These are phyloP conservation scores for Tulasnella sp. DNA, from an alignment of 768 basidiomycete genomes.

Conservation along the genomic window DNA sequence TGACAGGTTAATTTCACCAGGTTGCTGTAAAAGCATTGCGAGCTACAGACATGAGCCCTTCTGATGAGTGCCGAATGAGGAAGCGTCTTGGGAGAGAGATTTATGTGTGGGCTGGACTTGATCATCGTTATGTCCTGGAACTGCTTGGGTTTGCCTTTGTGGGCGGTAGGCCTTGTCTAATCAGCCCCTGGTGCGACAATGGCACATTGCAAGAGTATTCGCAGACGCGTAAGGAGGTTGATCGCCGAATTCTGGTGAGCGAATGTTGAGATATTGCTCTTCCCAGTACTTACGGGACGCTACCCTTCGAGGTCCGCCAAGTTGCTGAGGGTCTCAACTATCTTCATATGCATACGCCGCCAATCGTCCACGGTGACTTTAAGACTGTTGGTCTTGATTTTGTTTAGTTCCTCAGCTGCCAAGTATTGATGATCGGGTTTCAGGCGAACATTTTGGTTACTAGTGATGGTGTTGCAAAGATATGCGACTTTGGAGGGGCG, in stretches of 20 bases:
- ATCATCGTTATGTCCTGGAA: not conserved
- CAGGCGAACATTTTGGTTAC: not conserved
- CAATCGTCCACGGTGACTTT: conserved; percentile 31
- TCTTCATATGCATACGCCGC: conserved; percentile 22
- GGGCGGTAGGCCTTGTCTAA: conserved; percentile 42
- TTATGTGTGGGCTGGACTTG: not conserved
- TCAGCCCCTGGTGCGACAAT: conserved; percentile 56
- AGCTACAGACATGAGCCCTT: too few species aligned
- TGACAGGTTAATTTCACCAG: not conserved
- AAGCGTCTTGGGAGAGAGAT: not conserved
- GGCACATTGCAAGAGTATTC: conserved; percentile 53
- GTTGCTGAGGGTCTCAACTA: conserved; percentile 29
- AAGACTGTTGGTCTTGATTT: conserved; percentile 18
- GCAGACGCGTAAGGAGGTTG: conserved; percentile 42
- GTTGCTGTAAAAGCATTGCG: not conserved
- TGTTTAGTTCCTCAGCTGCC: not conserved
- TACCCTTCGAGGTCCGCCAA: conserved; percentile 18
- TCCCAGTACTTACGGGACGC: not conserved
- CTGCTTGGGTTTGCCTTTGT: not conserved
- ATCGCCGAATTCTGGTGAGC: conserved; percentile 47
- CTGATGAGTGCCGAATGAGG: not conserved
- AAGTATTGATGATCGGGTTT: not conserved
- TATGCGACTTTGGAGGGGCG: not conserved
- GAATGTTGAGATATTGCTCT: not conserved
- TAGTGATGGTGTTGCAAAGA: not conserved